A percentile compares a stretch with the other conserved stretches of the same genome.
These are phyloP conservation scores for Graphium sp. DNA, from an alignment of 2,329 filamentous ascomycete species.

Conservation along the genomic window DNA sequence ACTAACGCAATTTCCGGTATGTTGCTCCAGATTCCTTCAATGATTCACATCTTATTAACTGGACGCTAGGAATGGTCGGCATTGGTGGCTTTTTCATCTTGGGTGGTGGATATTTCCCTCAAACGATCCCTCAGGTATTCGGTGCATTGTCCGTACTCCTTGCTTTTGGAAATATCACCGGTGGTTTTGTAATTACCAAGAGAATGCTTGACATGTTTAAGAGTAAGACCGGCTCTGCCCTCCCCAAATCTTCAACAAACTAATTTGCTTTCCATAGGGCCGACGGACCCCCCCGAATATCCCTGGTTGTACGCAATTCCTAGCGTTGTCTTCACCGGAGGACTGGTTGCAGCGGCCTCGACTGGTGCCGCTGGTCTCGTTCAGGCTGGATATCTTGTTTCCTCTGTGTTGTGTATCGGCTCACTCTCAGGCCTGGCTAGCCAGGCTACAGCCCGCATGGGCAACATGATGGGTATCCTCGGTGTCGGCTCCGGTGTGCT, in stretches of 20 bases:
- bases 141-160: conserved; percentile 68
- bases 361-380: conserved; percentile 74
- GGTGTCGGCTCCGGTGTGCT: conserved; percentile 73
- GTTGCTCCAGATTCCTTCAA: conserved; percentile 2
- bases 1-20: conserved; percentile 76
- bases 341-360: conserved; percentile 62
- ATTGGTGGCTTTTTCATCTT: conserved; percentile 80
- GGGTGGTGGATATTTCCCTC: conserved; percentile 62
- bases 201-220: conserved; percentile 90
- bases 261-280: conserved; percentile 22
- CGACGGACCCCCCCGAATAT: conserved; percentile 76
- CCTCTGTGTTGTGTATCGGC: conserved; percentile 69
- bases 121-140: conserved; percentile 62
- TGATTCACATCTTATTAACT: neutral
- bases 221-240: conserved; percentile 26
- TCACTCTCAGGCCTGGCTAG: conserved; percentile 71
- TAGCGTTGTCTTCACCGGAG: conserved; percentile 60
- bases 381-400: conserved; percentile 75
- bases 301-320: conserved; percentile 76
- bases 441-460: conserved; percentile 66
- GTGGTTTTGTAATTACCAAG: conserved; percentile 83
- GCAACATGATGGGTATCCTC: conserved; percentile 74
- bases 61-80: conserved; percentile 55
- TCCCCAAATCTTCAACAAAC: neutral
- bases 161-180: conserved; percentile 77